Base-by-base conservation (phyloP, 768 basidiomycete genomes). In the Tulasnella calospora region DNA sequence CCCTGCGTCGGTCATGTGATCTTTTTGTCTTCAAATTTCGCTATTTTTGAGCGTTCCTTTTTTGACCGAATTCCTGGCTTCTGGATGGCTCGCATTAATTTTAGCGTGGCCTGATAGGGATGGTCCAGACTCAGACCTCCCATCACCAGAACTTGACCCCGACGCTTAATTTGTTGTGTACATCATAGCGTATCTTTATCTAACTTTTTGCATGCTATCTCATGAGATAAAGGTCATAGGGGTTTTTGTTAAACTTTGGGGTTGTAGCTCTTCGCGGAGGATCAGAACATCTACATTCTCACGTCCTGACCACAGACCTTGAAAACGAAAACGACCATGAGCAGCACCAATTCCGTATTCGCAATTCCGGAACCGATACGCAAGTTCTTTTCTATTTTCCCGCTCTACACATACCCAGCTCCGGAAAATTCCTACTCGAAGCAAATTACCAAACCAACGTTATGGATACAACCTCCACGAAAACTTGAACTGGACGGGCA, bases 301-400 rank as follows among this genome's bases (percentile, higher is more conserved):
- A 67, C 61, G 61, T 27, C 30, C 61, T n/a, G 61, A 27, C 17
- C 27, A 0, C 27, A 10, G 61, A 30, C n/a, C n/a, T n/a, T n/a
- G n/a, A n/a, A n/a, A n/a, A n/a, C n/a, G n/a, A 35, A 67, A 67
- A 67, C 61, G 33, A 67, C 61, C 61, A 72, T 72, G 71, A 72
- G 38, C 71, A 72, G 38, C 71, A 40, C 33, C n/a, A 46, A 72
- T 21, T 40, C 71, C 33, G 38, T 72, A 30, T 61, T 84, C 78
- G 82, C 83, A 74, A 81, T 86, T 74, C 88, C 85, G 27, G 80
- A 74, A 23, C 84, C 87, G 38, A 82, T 91, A 75, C 87, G 84
- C 76, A 85, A 84, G 51, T 87, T 91, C 83, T 89, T 91, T 83
- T 84, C 89, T 0, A 84, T 84, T 73, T 93, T 92, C 79, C 92